Conservation (phyloP, 805 yeast genomes). For the Ascoidea tarda region DNA sequence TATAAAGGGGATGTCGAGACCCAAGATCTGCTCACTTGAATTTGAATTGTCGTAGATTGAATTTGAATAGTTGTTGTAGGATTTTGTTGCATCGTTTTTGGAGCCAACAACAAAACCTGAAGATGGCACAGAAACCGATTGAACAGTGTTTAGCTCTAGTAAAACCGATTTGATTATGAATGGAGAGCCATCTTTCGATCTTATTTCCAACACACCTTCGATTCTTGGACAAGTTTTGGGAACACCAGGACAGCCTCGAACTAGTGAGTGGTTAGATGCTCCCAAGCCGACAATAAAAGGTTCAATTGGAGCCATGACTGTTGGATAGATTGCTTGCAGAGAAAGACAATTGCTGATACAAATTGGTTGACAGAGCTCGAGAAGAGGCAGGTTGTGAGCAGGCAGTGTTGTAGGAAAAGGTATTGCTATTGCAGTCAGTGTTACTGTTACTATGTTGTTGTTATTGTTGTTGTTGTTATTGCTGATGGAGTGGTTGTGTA, state of each 20-base stretch:
- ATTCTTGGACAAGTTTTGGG: slow-evolving; percentile 46
- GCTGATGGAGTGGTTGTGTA: too few relatives aligned
- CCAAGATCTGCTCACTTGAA: slow-evolving; percentile 27
- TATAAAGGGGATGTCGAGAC: slow-evolving; percentile 44
- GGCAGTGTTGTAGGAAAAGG: too few relatives aligned
- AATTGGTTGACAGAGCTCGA: too few relatives aligned
- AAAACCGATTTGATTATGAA: slow-evolving; percentile 34
- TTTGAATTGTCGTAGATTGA: slow-evolving; percentile 21
- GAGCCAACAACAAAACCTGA: slow-evolving; percentile 15
- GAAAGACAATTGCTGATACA: too few relatives aligned
- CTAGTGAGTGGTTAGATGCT: slow-evolving; percentile 37
- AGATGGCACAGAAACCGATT: slow-evolving; percentile 28
- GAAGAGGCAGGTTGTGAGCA: too few relatives aligned
- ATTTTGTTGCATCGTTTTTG: slow-evolving; percentile 20
- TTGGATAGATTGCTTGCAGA: too few relatives aligned
- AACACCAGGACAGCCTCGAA: slow-evolving; percentile 58
- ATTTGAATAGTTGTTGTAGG: slow-evolving; percentile 21
- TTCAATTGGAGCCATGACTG: slow-evolving; percentile 4
- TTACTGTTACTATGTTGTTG: too few relatives aligned
- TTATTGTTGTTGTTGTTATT: too few relatives aligned
- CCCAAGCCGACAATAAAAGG: slow-evolving; percentile 21
- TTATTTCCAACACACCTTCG: slow-evolving; percentile 39
- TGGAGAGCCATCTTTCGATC: slow-evolving; percentile 34
- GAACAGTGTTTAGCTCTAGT: slow-evolving; percentile 33
- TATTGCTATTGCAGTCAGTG: too few relatives aligned